Evolutionary conservation across 179 eudicot species (phyloP).

Genomic region (Spergularia azorica): DNA sequence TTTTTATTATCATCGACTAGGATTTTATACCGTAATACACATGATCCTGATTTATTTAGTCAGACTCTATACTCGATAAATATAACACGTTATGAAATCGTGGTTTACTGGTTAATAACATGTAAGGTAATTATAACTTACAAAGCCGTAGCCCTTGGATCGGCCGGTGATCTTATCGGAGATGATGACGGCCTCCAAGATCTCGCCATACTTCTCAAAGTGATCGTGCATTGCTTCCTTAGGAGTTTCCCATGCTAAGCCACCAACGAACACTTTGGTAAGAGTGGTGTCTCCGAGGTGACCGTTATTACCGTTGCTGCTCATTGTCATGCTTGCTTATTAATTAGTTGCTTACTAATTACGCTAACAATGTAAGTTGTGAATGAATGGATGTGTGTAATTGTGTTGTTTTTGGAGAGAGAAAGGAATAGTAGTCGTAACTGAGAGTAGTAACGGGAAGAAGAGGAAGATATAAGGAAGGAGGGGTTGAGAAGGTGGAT

Average conservation of each 20-base stretch:
- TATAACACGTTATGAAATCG: too few relatives aligned
- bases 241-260: slow-evolving; percentile 95
- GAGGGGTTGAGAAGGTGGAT: background rate
- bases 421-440: background rate
- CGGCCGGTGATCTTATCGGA: slow-evolving; percentile 80
- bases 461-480: slow-evolving; percentile 17
- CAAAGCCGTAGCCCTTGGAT: slow-evolving; percentile 98
- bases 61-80: too few relatives aligned
- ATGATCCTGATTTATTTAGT: too few relatives aligned
- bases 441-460: background rate
- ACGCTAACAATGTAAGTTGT: background rate
- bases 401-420: background rate
- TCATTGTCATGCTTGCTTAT: slow-evolving; percentile 38
- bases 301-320: slow-evolving; percentile 22
- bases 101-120: too few relatives aligned
- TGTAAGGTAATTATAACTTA: slow-evolving; percentile 34
- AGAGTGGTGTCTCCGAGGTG: slow-evolving; percentile 73
- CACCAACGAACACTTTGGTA: slow-evolving; percentile 94
- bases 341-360: too few relatives aligned
- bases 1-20: too few relatives aligned
- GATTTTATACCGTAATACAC: too few relatives aligned
- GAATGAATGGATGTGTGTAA: background rate
- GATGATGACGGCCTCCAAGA: slow-evolving; percentile 90
- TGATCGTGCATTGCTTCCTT: slow-evolving; percentile 70
- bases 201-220: slow-evolving; percentile 75